Conservation (phyloP, 768 basidiomycete genomes). For the Boletales sp. region DNA sequence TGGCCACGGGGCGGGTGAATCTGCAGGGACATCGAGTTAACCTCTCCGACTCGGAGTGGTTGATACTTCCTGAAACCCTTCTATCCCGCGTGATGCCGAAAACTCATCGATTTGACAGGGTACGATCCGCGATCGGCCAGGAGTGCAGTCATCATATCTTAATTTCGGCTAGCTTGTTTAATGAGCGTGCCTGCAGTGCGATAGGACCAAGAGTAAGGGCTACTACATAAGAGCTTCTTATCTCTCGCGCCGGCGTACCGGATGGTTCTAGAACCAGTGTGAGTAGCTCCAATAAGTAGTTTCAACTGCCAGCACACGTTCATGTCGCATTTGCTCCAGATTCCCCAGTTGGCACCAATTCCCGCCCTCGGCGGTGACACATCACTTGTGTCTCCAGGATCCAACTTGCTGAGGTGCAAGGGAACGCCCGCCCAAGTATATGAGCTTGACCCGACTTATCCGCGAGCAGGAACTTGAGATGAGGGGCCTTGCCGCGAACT, state of each 20-base stretch:
- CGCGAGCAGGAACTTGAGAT: too few relatives aligned
- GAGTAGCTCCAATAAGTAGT: background rate
- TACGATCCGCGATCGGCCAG: conserved; percentile 26
- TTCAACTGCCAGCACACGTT: conserved; percentile 1
- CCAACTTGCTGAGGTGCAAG: too few relatives aligned
- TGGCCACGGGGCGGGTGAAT: conserved; percentile 1
- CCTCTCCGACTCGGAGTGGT: too few relatives aligned
- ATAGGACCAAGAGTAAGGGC: too few relatives aligned
- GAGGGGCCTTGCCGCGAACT: too few relatives aligned
- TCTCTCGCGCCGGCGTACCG: background rate
- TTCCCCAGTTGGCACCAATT: background rate
- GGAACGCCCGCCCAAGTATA: too few relatives aligned
- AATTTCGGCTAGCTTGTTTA: conserved; percentile 24
- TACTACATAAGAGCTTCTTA: background rate
- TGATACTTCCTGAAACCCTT: background rate
- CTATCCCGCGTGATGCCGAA: background rate
- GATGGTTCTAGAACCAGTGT: conserved; percentile 14
- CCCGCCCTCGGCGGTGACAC: background rate
- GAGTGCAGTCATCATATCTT: conserved; percentile 17
- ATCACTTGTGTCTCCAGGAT: too few relatives aligned
- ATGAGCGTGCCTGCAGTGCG: conserved; percentile 8
- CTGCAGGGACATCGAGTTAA: background rate
- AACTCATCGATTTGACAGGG: conserved; percentile 4
- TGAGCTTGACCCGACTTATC: too few relatives aligned
- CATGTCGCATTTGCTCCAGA: conserved; percentile 10